phyloP scores from a whole-genome alignment of 495 filamentous ascomycete genomes.

The Aspergillus sclerotioniger region DNA sequence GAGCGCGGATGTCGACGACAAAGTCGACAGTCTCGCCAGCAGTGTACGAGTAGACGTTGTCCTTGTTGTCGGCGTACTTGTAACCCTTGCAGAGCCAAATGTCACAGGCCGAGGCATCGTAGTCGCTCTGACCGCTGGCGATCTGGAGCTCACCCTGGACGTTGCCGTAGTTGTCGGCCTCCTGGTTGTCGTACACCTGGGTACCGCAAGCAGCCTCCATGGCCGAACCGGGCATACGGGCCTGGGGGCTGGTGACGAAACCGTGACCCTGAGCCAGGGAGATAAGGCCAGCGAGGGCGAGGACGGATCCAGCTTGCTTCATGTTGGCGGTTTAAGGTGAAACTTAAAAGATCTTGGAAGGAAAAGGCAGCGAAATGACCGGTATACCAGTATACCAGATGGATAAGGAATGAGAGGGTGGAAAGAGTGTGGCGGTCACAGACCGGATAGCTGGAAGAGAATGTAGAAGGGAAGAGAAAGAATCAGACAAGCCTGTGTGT shows the following conservation, averaged over 20 bases:
- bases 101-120: conserved; percentile 58
- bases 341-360: conserved; percentile 4
- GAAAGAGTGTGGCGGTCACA: conserved; percentile 35
- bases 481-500: conserved; percentile 22
- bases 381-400: conserved; percentile 37
- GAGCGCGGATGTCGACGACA: conserved; percentile 58
- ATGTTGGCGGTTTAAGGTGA: conserved; percentile 28
- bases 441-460: conserved; percentile 29
- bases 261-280: conserved; percentile 60
- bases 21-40: conserved; percentile 60
- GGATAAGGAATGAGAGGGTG: conserved; percentile 23
- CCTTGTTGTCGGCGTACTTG: conserved; percentile 69
- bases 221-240: conserved; percentile 59
- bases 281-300: conserved; percentile 48
- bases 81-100: conserved; percentile 70
- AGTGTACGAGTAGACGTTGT: conserved; percentile 59
- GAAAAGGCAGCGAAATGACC: conserved; percentile 26
- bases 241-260: conserved; percentile 55
- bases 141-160: conserved; percentile 64
- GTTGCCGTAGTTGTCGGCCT: conserved; percentile 64
- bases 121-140: conserved; percentile 53
- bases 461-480: conserved; percentile 23
- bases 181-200: conserved; percentile 59
- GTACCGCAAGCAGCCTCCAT: conserved; percentile 61
- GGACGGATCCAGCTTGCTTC: conserved; percentile 33